Evolutionary conservation across 2,329 filamentous ascomycete genomes (phyloP), one percentile per base, ranked within the genome.

Genomic region (Calonectria henricotiae): DNA sequence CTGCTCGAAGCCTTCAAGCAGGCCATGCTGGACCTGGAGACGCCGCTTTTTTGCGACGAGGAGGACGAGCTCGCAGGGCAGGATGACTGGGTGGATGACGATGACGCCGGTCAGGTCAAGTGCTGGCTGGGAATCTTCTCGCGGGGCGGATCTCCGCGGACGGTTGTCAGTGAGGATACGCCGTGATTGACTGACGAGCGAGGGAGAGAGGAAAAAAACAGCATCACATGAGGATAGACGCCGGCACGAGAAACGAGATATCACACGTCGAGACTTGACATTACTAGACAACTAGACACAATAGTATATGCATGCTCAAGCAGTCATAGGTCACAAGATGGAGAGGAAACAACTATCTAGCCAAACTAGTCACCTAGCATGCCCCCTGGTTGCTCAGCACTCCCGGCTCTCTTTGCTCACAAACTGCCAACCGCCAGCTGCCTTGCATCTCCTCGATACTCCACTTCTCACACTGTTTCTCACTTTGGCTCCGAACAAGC

Each of bases 81-180:
- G 76, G 93, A 96, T 78, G 93, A 96, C 79, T 96, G 93, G 93
- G 88, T 86, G 2, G 85, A 84, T 35, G 85, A 86, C 30, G 86
- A 86, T 1, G 86, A 89, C 15, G 80, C 78, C 4, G 81, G 79
- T 3, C 75, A 79, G 13, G 89, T 94, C 35, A 86, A 85, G 54
- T 94, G 92, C 76, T 94, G 92, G 92, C 90, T 91, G 88, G 91
- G 89, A 7, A 83, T 93, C 2, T 94, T 89, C 76, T 81, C 79
- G 7, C 76, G 79, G 72, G 82, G 73, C 63, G 83, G 78, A 6
- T 77, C 77, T 43, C 73, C 74, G 20, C 49, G 27, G 65, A 68
- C 51, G 17, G 65, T 55, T 46, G 67, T 54, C 20, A 67, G 65
- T 61, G 73, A 71, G 47, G 68, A 60, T 51, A 49, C 49, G 44